Base-by-base conservation (phyloP, 495 filamentous ascomycete genomes). In the Cetradonia linearis region DNA sequence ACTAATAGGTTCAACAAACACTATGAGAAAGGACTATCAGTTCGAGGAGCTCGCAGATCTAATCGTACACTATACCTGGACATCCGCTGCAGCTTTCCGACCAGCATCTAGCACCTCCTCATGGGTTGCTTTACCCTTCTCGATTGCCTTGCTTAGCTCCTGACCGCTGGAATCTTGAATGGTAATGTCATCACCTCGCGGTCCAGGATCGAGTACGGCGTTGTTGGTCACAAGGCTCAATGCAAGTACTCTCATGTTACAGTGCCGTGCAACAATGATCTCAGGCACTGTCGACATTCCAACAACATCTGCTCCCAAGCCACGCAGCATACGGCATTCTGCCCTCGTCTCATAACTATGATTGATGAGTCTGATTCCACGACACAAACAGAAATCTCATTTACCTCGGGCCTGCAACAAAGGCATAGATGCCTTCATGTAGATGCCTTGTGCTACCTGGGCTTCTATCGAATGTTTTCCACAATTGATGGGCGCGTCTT, bases 201-300 rank as follows among this genome's bases (percentile, higher is more conserved):
- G 78, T 0, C 78, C 82, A 5, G 83, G 75, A 50, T 85, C 80
- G 38, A 88, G 68, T 10, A 90, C 84, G 3, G 83, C 81, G 11
- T 73, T 81, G 67, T 91, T 91, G 20, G 87, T 90, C n/a, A 90
- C 86, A 27, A 91, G 71, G 61, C 85, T 89, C 63, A 89, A 78
- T 36, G 85, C 87, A 46, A 88, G 68, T n/a, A 89, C 83, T 34
- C 80, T 75, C 58, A 91, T 76, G 13, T 81, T 83, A 59, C 77
- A 82, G 66, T 91, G 87, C 63, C 87, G 77, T 16, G 87, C 86
- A 20, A 86, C 82, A 54, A 89, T 78, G 44, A 89, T 84, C 67
- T 91, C 87, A 13, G 87, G 87, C 18, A 89, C 84, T 7, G 86
- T 89, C 20, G 83, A 87, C 87, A 90, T 89, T 10, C 86, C 86